Evolutionary conservation across 164 flowering plant genomes (phyloP), one percentile per base, ranked within the genome.

Genomic region (Kingdonia uniflora): DNA sequence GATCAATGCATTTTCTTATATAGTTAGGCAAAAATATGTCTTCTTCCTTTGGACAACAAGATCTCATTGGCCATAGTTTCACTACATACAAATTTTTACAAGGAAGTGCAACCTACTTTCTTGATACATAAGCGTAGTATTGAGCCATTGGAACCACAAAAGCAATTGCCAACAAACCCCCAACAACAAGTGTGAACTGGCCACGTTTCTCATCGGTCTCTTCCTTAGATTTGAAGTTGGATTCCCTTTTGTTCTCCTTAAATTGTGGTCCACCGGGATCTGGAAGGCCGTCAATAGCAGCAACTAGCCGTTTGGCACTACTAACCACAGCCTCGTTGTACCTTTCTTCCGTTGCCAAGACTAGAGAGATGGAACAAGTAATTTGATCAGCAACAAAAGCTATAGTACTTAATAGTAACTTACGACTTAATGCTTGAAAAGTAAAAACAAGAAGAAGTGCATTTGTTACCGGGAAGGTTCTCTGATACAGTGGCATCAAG

Each of bases 91-190:
- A n/a, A n/a, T n/a, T n/a, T n/a, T 66, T 66, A 56, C 65, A 52
- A 49, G 17, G 43, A 46, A 49, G 16, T 25, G 21, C 47, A 33
- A 37, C 41, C 43, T 60, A 71, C 60, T 68, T 68, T 59, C 57
- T 71, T 43, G 99, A 88, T 64, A 92, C 80, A 68, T 94, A 92
- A 12, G 96, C 98, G 59, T 92, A 87, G 67, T 92, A 92, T 66
- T 92, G 98, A 52, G 91, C 95, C 99, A 94, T 94, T 20, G 99
- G 99, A 67, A 94, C 97, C 54, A 94, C 95, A 61, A 94, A 94
- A 19, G 97, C 97, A 60, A 94, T 83, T 22, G 83, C 97, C 63
- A 94, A 58, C 74, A 94, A 67, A 58, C 97, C 99, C 62, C 99
- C 99, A 67, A 94, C 99, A 0, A 88, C 95, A 57, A 87, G 86